A percentile compares a stretch with the other conserved stretches of the same genome.
phyloP scores from a whole-genome alignment of 176 grass and related monocot species.

The Paspalum notatum region DNA sequence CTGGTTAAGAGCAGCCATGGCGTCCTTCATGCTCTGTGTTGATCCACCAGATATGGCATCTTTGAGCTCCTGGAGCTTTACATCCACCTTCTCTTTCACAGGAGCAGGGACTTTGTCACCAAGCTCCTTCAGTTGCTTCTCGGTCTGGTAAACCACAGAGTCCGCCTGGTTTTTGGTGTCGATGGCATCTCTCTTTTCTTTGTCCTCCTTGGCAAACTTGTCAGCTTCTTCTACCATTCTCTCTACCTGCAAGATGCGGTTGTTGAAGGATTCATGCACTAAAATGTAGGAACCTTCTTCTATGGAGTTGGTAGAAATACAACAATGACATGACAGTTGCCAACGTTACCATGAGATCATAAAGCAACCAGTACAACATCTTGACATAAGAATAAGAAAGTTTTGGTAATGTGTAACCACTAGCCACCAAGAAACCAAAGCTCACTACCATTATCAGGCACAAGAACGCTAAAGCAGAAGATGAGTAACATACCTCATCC shows the following conservation, averaged over 20 bases:
- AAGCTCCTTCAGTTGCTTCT: constrained; percentile 96
- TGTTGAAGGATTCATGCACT: not conserved
- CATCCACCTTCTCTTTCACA: constrained; percentile 87
- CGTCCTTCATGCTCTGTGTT: constrained; percentile 79
- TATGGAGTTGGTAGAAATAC: not conserved
- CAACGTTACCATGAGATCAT: not conserved
- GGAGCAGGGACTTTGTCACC: constrained; percentile 83
- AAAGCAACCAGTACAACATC: not conserved
- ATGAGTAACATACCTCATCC: constrained; percentile 71
- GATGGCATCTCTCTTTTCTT: constrained; percentile 96
- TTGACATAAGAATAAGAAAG: not conserved
- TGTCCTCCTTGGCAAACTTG: constrained; percentile 93
- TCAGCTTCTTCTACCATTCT: constrained; percentile 96
- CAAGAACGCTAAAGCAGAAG: not conserved
- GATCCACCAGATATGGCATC: constrained; percentile 80
- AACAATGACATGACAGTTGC: not conserved
- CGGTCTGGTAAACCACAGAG: constrained; percentile 89
- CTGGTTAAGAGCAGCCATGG: constrained; percentile 91
- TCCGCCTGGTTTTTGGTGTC: constrained; percentile 98
- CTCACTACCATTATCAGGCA: not conserved
- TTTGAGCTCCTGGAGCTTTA: constrained; percentile 85
- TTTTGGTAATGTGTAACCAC: too few species aligned
- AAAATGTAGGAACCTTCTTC: not conserved
- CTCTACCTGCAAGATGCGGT: constrained; percentile 63
- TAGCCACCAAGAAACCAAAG: constrained; percentile 5